Evolutionary conservation across 208 protist species (phyloP), one percentile per base, ranked within the genome.

Genomic region (Trypanosoma mega): DNA sequence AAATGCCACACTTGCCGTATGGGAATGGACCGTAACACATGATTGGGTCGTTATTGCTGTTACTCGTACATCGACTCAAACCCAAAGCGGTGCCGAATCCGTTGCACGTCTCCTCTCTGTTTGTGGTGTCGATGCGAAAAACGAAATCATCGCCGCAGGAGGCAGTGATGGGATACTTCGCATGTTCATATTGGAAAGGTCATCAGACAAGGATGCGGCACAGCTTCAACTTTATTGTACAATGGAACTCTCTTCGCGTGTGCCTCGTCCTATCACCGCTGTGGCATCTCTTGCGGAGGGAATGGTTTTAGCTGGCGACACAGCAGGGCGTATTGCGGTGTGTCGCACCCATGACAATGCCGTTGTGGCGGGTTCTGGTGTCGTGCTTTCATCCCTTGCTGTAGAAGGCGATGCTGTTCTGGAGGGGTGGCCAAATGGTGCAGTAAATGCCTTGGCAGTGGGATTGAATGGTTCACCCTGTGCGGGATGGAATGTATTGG

Each of bases 41-140:
- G 27, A 29, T 54, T 61, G 63, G 68, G 45, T 70, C 54, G 70
- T 84, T 56, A n/a, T 64, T 8, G 56, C 46, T 24, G 34, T 39
- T 39, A 39, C 34, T 16, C 6, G 34, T 39, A 39, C 6, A 39
- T 12, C 6, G 34, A 16, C 12, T 39, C 34, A 39, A 39, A 12
- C 6, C 34, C 6, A 16, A 16, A 37, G 43, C 20, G 30, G 51
- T 14, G 51, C 44, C 46, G 20, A 76, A 24, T 57, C 73, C 24
- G 68, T 88, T 46, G 62, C 86, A 1, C 82, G 86, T 0, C 85
- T 78, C 44, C 74, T 93, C 30, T 74, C 68, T 8, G 76, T 88
- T 1, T 68, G 72, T n/a, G 51, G 61, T n/a, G 18, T 66, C 37
- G 47, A 24, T 6, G 14, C 49, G 20, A 47, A 46, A 12, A 18